Base-by-base conservation (phyloP, 2,329 filamentous ascomycete species). In the Elsinoe australis region DNA sequence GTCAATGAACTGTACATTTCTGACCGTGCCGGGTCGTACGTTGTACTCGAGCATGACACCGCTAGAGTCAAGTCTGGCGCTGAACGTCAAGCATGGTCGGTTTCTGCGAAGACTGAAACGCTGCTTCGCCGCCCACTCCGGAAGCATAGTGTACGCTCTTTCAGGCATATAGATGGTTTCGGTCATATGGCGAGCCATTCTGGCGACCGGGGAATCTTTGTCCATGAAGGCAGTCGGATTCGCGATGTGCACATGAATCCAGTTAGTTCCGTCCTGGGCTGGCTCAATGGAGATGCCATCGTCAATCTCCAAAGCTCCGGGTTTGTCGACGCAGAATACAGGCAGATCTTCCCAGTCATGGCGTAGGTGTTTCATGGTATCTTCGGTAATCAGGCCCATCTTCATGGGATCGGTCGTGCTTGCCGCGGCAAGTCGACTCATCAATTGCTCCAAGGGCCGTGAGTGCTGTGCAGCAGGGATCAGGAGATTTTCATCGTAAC, bases 161-260 rank as follows among this genome's bases (percentile, higher is more conserved):
- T 80, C 75, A 0, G 75, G 76, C 24, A 80, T 70, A 52, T 76
- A 83, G 5, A 78, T 66, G 0, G 72, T 75, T 56, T 74, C 65
- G 4, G 71, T 68, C 57, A 78, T 72, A 36, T 79, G 69, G 50
- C 80, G 73, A 36, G 85, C 79, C 57, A 78, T 77, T 52, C 75
- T 70, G 26, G 76, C 74, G 5, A 86, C 63, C 6, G 71, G 66
- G 29, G 79, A 78, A 17, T 77, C 69, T 14, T 78, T 76, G 15
- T 67, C 57, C 53, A 92, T 78, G 51, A 78, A 76, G 4, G 86
- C 85, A 2, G 83, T 82, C 6, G 85, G 85, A 58, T 92, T 87
- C 10, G 87, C 86, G 33, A 85, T 75, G 61, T 92, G 86, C 24
- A 87, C 66, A 58, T 88, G 85, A 22, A 90, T 69, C 86, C 86